A percentile compares a stretch with the other conserved stretches of the same genome.
These are phyloP conservation scores for Microdochium bolleyi DNA, from an alignment of 2,329 filamentous ascomycete species.

Conservation along the genomic window DNA sequence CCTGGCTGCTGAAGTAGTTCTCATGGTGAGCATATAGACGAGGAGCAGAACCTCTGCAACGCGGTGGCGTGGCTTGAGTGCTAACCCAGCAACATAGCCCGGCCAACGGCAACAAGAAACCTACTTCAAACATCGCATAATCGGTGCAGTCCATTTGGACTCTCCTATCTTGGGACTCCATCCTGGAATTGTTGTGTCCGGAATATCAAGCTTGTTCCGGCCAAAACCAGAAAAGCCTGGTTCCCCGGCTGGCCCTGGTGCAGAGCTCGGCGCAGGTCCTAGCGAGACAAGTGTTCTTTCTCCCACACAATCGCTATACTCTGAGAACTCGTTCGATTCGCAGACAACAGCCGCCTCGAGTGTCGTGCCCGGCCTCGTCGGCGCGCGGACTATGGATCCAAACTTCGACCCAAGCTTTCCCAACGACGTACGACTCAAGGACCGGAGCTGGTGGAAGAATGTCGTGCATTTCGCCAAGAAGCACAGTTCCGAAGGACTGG, in stretches of 20 bases:
- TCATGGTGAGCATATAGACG: constrained; percentile 42
- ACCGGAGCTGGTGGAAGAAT: constrained; percentile 60
- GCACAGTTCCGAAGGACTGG: constrained; percentile 61
- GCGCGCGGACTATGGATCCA: constrained; percentile 35
- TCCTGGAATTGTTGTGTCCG: constrained; percentile 76
- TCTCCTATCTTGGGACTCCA: constrained; percentile 84
- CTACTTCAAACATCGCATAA: constrained; percentile 62
- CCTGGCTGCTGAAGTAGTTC: constrained; percentile 68
- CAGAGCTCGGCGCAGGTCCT: background rate
- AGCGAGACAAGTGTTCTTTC: constrained; percentile 8
- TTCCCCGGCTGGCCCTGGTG: constrained; percentile 1
- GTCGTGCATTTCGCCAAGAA: constrained; percentile 75
- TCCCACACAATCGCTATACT: constrained; percentile 11
- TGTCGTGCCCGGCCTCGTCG: background rate
- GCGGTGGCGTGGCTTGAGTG: background rate
- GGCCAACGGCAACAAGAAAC: constrained; percentile 12
- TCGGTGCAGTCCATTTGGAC: constrained; percentile 78
- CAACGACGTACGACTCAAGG: constrained; percentile 64
- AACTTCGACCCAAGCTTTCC: constrained; percentile 69
- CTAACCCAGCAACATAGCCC: background rate
- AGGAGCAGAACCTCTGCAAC: background rate
- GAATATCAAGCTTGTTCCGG: constrained; percentile 70
- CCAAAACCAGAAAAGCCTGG: constrained; percentile 25
- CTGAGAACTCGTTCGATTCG: background rate
- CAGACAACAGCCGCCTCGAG: background rate